A percentile compares a stretch with the other conserved stretches of the same genome.
phyloP scores from a whole-genome alignment of 208 protist genomes.

The Trypanosoma lewisi region DNA sequence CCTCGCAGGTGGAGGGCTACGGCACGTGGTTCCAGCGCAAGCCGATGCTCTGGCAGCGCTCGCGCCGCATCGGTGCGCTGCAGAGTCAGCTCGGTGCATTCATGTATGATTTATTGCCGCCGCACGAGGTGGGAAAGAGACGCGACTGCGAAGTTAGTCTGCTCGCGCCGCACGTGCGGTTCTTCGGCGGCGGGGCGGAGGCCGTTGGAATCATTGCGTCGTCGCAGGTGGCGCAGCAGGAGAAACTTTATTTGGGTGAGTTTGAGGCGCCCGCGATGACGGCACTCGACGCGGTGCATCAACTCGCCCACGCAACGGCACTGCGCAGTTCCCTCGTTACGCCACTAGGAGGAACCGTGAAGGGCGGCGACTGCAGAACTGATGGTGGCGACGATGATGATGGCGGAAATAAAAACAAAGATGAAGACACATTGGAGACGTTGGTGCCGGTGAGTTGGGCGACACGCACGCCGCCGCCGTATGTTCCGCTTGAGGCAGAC shows the following conservation, averaged over 20 bases:
- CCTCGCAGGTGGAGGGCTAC: slow-evolving; percentile 81
- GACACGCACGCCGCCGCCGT: slow-evolving; percentile 76
- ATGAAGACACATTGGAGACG: slow-evolving; percentile 44
- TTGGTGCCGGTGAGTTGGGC: slow-evolving; percentile 80
- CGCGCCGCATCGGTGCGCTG: slow-evolving; percentile 77
- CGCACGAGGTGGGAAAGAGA: slow-evolving; percentile 46
- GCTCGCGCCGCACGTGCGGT: slow-evolving; percentile 57
- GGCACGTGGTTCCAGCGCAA: slow-evolving; percentile 87
- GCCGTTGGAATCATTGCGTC: slow-evolving; percentile 72
- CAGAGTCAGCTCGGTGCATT: slow-evolving; percentile 79
- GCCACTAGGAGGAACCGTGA: slow-evolving; percentile 7
- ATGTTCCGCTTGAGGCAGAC: slow-evolving; percentile 81
- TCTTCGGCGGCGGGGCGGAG: slow-evolving; percentile 54
- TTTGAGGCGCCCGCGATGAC: slow-evolving; percentile 83
- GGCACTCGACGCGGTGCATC: slow-evolving; percentile 78
- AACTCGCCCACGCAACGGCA: slow-evolving; percentile 67
- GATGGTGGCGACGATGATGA: background rate
- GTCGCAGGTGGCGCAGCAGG: slow-evolving; percentile 79
- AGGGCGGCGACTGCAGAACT: background rate
- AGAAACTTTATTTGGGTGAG: slow-evolving; percentile 75
- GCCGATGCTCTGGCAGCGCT: slow-evolving; percentile 88
- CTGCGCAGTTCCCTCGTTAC: slow-evolving; percentile 60
- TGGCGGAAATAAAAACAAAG: slow-evolving; percentile 22
- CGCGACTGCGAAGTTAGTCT: slow-evolving; percentile 67
- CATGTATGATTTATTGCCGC: slow-evolving; percentile 49